Conservation (phyloP, 306 rosid species). For the Dryas octopetala region DNA sequence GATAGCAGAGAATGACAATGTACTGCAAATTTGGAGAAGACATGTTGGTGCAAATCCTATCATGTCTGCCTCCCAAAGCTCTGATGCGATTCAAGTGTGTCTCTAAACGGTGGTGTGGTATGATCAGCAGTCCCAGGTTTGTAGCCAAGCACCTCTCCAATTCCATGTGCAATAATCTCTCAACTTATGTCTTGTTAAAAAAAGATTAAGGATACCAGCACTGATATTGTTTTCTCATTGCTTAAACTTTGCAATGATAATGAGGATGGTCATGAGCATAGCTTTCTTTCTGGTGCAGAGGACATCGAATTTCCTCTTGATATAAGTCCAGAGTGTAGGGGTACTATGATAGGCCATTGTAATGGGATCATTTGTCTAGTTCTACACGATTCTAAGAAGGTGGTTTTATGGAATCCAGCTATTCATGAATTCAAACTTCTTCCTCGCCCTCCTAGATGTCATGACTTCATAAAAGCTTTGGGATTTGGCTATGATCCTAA, state of each 20-base stretch:
- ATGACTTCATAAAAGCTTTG: not conserved
- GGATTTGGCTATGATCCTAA: not conserved
- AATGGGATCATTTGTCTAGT: not conserved
- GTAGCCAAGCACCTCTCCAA: too few relatives aligned
- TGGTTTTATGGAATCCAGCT: constrained; percentile 1
- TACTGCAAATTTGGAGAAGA: not conserved
- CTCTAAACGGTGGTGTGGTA: not conserved
- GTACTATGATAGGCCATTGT: not conserved
- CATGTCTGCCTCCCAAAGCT: not conserved
- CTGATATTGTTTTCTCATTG: not conserved
- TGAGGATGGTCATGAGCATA: not conserved
- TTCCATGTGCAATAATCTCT: too few relatives aligned
- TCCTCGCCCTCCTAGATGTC: not conserved
- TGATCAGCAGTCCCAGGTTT: not conserved
- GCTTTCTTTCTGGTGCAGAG: not conserved
- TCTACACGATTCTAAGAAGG: not conserved
- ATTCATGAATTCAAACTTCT: not conserved
- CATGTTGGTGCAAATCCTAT: not conserved
- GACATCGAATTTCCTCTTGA: not conserved
- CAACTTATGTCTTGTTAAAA: not conserved
- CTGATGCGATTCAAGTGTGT: constrained; percentile 2
- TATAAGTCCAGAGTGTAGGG: not conserved
- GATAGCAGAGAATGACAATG: not conserved
- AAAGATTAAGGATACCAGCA: not conserved
- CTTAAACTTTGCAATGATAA: not conserved